Base-by-base conservation (phyloP, 1,139 yeast genomes). In the Debaryomycetaceae sp. region DNA sequence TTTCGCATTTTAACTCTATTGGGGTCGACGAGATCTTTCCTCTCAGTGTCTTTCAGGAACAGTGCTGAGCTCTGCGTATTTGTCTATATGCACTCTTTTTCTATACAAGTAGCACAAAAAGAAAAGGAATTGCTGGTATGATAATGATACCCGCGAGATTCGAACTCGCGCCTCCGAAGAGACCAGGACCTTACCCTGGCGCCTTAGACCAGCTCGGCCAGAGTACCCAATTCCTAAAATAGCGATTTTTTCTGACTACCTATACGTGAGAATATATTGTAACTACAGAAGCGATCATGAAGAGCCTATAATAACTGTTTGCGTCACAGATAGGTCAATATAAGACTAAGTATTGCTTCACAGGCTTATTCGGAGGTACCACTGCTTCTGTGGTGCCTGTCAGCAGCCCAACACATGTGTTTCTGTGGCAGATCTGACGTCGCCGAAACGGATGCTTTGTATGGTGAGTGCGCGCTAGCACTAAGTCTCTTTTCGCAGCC, bases 111-210 rank as follows among this genome's bases (percentile, higher is more conserved):
- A 14, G 30, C 30, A 31, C 30, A 31, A 31, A 17, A 30, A 18
- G 32, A 46, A 47, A 50, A 58, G 66, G 65, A 61, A 63, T 63
- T 58, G 68, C 68, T 63, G 68, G 68, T 61, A 60, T 56, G 53
- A 56, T 60, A 61, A 49, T 69, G 74, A 69, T 65, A 67, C 72
- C 73, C 73, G 71, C 75, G 75, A 66, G 75, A 67, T 70, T 70
- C 73, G 75, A 70, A 70, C 75, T 67, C 75, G 75, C 74, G 76
- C 76, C 75, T 70, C 76, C 75, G 75, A 63, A 67, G 74, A 70
- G 75, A 70, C 75, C 74, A 70, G 75, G 75, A 70, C 71, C 71
- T 65, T 65, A 65, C 71, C 71, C 71, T 65, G 70, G 71, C 71
- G 71, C 71, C 71, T 65, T 65, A 65, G 70, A 65, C 71, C 71